These are phyloP conservation scores for Diatrype stigma DNA, from an alignment of 2,329 filamentous ascomycete species.

Conservation along the genomic window DNA sequence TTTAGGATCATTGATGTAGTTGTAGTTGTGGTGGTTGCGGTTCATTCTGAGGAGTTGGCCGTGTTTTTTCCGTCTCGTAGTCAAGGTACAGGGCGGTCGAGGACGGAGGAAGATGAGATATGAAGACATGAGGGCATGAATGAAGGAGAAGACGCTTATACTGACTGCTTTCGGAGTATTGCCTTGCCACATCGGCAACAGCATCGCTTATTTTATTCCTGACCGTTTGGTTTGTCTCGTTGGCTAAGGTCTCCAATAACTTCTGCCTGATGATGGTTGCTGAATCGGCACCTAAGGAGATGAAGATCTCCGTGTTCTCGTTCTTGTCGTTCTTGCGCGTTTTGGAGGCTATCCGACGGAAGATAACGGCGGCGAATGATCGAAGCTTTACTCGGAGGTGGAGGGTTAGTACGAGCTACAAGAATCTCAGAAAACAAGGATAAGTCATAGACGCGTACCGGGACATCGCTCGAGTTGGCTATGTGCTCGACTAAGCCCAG, in stretches of 20 bases:
- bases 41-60: too few relatives aligned
- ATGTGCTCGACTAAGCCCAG: conserved; percentile 95
- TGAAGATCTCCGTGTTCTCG: conserved; percentile 77
- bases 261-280: conserved; percentile 77
- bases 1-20: not conserved
- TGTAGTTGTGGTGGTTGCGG: not conserved
- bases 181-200: conserved; percentile 90
- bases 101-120: too few relatives aligned
- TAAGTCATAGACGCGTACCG: conserved; percentile 47
- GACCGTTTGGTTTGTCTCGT: conserved; percentile 69
- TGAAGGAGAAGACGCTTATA: conserved; percentile 5
- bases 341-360: conserved; percentile 88
- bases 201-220: conserved; percentile 96
- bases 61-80: too few relatives aligned
- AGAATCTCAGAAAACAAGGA: conserved; percentile 1
- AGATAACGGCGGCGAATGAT: conserved; percentile 89
- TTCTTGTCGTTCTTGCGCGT: conserved; percentile 71
- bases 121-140: not conserved
- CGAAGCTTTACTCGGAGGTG: conserved; percentile 58
- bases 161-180: conserved; percentile 89
- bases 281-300: conserved; percentile 70
- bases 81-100: too few relatives aligned
- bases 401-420: conserved; percentile 9
- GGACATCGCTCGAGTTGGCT: conserved; percentile 67
- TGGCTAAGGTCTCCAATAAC: conserved; percentile 70